phyloP scores from a whole-genome alignment of 208 protist species.

The Dictyostelium gargantuum region DNA sequence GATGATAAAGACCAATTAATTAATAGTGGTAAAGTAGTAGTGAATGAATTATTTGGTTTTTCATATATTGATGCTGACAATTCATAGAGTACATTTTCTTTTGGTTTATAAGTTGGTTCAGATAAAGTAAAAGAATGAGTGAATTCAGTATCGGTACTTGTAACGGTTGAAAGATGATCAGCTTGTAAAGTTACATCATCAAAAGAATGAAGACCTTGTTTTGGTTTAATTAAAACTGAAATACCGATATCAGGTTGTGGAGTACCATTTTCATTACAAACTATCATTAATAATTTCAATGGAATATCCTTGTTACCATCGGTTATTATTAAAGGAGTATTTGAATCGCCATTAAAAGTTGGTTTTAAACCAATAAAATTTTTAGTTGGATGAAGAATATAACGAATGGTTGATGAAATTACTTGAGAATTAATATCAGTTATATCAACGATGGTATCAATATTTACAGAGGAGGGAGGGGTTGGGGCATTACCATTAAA shows the following conservation, averaged over 20 bases:
- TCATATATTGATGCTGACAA: background rate
- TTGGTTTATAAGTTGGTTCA: background rate
- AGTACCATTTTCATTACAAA: constrained; percentile 13
- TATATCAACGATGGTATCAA: constrained; percentile 41
- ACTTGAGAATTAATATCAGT: constrained; percentile 45
- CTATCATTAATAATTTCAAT: constrained; percentile 1
- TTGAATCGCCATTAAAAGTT: background rate
- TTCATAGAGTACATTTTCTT: background rate
- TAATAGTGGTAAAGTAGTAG: background rate
- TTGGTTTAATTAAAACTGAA: background rate
- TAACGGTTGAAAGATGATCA: background rate
- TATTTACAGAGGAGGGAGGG: constrained; percentile 9
- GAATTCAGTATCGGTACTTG: background rate
- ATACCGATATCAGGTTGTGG: background rate
- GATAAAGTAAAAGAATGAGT: background rate
- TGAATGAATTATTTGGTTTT: background rate
- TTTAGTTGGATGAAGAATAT: constrained; percentile 53
- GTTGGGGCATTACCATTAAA: constrained; percentile 8
- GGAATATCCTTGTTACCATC: background rate
- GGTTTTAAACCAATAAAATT: constrained; percentile 18
- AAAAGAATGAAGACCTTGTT: background rate
- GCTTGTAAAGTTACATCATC: background rate
- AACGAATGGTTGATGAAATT: background rate
- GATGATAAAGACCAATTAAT: constrained; percentile 16
- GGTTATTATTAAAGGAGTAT: background rate